Conservation (phyloP, 768 basidiomycete genomes). For the Cyclocybe cylindracea region DNA sequence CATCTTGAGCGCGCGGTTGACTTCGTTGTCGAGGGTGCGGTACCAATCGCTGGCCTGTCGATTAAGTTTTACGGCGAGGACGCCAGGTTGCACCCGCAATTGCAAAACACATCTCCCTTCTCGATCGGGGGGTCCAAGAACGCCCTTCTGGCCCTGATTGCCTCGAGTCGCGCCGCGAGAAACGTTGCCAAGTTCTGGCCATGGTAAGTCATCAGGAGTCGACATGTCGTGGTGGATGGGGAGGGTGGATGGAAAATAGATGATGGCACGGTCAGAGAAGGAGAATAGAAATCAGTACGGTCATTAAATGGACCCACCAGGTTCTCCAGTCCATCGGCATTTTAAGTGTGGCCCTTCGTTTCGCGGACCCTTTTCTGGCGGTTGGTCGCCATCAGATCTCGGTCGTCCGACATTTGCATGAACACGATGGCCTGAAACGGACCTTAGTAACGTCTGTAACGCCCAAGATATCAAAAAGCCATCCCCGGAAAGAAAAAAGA, state of each 20-base stretch:
- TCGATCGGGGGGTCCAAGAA: slow-evolving; percentile 66
- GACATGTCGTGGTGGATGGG: slow-evolving; percentile 39
- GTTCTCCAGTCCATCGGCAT: slow-evolving; percentile 30
- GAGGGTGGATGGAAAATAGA: slow-evolving; percentile 21
- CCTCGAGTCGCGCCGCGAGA: slow-evolving; percentile 82
- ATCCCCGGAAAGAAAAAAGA: slow-evolving; percentile 24
- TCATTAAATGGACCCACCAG: slow-evolving; percentile 34
- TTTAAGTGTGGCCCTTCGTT: slow-evolving; percentile 21
- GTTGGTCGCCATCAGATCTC: slow-evolving; percentile 25
- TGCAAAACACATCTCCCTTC: slow-evolving; percentile 81
- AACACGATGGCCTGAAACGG: slow-evolving; percentile 24
- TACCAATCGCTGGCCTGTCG: slow-evolving; percentile 84
- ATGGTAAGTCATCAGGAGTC: slow-evolving; percentile 75
- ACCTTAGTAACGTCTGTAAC: slow-evolving; percentile 16
- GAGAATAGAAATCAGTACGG: slow-evolving; percentile 29
- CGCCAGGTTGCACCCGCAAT: slow-evolving; percentile 80
- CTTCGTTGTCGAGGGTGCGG: slow-evolving; percentile 73
- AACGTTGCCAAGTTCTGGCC: slow-evolving; percentile 86
- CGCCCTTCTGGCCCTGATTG: slow-evolving; percentile 86
- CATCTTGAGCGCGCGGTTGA: slow-evolving; percentile 77
- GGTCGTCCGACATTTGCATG: slow-evolving; percentile 16
- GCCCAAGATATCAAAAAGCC: slow-evolving; percentile 24
- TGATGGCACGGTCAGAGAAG: slow-evolving; percentile 28
- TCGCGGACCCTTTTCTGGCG: slow-evolving; percentile 19
- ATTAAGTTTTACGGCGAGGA: slow-evolving; percentile 74